These are phyloP conservation scores for Alternaria metachromatica DNA, from an alignment of 2,329 filamentous ascomycete genomes.

Conservation along the genomic window DNA sequence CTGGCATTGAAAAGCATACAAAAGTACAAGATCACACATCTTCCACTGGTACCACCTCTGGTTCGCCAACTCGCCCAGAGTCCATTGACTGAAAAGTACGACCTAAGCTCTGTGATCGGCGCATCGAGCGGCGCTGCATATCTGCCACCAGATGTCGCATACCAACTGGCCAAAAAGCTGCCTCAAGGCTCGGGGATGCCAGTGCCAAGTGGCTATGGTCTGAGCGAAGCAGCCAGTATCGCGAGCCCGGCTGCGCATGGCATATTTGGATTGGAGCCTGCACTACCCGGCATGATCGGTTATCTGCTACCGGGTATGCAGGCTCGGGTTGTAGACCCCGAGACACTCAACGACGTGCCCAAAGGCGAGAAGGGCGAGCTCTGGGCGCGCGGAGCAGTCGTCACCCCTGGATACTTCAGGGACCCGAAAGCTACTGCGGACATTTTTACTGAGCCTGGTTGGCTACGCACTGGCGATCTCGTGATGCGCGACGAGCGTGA, in stretches of 20 bases:
- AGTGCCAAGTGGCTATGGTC: conserved; percentile 37
- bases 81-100: conserved; percentile 36
- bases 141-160: conserved; percentile 37
- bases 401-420: conserved; percentile 42
- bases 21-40: conserved; percentile 32
- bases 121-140: conserved; percentile 38
- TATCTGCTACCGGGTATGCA: conserved; percentile 40
- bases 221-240: conserved; percentile 40
- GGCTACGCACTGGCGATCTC: conserved; percentile 39
- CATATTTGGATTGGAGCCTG: conserved; percentile 33
- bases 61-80: conserved; percentile 37
- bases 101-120: conserved; percentile 29
- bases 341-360: conserved; percentile 31
- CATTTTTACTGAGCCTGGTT: conserved; percentile 35
- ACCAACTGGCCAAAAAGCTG: conserved; percentile 36
- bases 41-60: conserved; percentile 38
- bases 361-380: conserved; percentile 36
- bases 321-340: conserved; percentile 36
- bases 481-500: conserved; percentile 36
- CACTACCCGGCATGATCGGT: conserved; percentile 32
- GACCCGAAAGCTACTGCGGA: conserved; percentile 36
- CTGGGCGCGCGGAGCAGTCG: conserved; percentile 36
- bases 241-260: conserved; percentile 30
- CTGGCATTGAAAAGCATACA: conserved; percentile 35
- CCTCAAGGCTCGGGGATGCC: conserved; percentile 31